A percentile compares a stretch with the other conserved stretches of the same genome.
Evolutionary conservation across 257 asterid species (phyloP).

Genomic region (Forsythia suspensa): DNA sequence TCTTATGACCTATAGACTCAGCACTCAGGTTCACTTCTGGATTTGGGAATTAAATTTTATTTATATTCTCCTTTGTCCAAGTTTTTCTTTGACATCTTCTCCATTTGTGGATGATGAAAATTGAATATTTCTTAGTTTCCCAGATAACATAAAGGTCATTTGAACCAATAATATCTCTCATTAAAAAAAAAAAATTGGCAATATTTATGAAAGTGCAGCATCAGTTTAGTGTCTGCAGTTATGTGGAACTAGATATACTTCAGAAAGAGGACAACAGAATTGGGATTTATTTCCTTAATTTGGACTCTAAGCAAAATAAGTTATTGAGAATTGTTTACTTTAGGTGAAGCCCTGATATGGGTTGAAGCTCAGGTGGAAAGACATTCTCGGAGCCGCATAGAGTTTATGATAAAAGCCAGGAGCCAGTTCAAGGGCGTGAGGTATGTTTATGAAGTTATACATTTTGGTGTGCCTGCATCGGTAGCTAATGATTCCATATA

Average conservation of each 20-base stretch:
- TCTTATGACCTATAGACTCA: conserved; percentile 98
- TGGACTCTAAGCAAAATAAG: neutral
- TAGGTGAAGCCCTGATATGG: conserved; percentile 99
- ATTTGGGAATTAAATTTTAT: conserved; percentile 2
- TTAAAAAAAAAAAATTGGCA: neutral
- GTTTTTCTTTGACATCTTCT: conserved; percentile 11
- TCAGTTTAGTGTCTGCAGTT: neutral
- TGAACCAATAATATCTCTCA: neutral
- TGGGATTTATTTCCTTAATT: neutral
- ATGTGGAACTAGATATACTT: neutral
- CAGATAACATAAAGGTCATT: neutral
- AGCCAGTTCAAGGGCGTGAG: conserved; percentile 99
- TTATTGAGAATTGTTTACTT: conserved; percentile 23
- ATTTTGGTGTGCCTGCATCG: conserved; percentile 2
- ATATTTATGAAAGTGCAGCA: neutral
- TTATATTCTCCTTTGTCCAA: neutral
- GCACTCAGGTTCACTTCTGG: conserved; percentile 77
- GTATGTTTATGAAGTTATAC: conserved; percentile 34
- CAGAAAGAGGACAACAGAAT: conserved; percentile 2
- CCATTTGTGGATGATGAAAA: neutral
- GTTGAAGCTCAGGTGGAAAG: conserved; percentile 95
- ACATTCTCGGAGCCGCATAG: conserved; percentile 94
- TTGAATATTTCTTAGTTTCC: conserved; percentile 5
- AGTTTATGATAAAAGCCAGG: conserved; percentile 83
- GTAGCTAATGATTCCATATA: neutral